Conservation (phyloP, 768 basidiomycete genomes). For the Suillus americanus region DNA sequence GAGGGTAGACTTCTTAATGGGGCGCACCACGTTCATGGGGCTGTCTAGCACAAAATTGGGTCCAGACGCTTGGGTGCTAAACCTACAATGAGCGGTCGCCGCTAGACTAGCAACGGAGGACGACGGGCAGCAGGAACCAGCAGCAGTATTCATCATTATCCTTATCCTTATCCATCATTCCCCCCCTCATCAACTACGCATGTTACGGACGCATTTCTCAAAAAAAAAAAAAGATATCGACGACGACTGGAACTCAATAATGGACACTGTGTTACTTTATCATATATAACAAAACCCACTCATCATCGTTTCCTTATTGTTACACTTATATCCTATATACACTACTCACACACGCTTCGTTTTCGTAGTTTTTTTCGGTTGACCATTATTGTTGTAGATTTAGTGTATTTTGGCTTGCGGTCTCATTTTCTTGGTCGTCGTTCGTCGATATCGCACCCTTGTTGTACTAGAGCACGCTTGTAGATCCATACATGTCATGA, state of each 20-base stretch:
- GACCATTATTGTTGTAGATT: background rate
- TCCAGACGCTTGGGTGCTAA: slow-evolving; percentile 37
- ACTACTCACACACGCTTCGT: background rate
- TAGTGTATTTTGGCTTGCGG: background rate
- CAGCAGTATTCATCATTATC: slow-evolving; percentile 24
- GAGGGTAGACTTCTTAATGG: slow-evolving; percentile 54
- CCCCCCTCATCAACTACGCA: slow-evolving; percentile 11
- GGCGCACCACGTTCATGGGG: slow-evolving; percentile 45
- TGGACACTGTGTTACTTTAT: slow-evolving; percentile 7
- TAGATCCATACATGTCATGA: slow-evolving; percentile 2
- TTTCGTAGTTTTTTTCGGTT: background rate
- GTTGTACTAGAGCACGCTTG: background rate
- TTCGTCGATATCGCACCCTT: background rate
- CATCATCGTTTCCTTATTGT: slow-evolving; percentile 3
- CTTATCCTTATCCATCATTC: slow-evolving; percentile 15
- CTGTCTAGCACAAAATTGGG: slow-evolving; percentile 37
- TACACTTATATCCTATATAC: slow-evolving; percentile 5
- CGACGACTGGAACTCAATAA: slow-evolving; percentile 14
- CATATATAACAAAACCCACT: slow-evolving; percentile 1
- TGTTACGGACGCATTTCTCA: slow-evolving; percentile 17
- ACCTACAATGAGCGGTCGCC: slow-evolving; percentile 21
- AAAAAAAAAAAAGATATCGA: slow-evolving; percentile 13
- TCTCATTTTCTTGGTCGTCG: slow-evolving; percentile 4
- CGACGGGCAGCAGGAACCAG: background rate
- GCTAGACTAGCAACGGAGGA: background rate